Evolutionary conservation across 306 rosid genomes (phyloP).

Genomic region (Begonia peltatifolia): DNA sequence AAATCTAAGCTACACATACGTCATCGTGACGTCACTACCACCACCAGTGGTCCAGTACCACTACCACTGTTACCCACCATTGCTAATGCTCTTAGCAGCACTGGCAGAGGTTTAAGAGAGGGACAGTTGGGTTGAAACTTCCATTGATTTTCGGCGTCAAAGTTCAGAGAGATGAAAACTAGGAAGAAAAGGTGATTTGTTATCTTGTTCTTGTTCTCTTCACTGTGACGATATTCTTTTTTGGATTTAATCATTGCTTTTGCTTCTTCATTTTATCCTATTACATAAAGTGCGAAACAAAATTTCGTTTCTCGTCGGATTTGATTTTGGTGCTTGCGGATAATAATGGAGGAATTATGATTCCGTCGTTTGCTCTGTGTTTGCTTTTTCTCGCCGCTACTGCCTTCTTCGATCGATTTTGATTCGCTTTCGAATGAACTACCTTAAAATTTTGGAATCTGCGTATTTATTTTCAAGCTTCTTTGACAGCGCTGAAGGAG

Average conservation of each 20-base stretch:
- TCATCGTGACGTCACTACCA: neutral
- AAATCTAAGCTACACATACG: neutral
- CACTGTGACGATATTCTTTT: neutral
- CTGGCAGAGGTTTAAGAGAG: neutral
- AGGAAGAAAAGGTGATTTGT: neutral
- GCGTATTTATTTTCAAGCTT: too few relatives aligned
- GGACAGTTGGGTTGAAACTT: neutral
- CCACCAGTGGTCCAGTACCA: neutral
- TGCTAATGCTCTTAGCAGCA: neutral
- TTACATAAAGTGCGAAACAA: too few relatives aligned
- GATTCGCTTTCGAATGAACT: neutral
- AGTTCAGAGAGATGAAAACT: neutral
- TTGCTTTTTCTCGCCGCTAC: too few relatives aligned
- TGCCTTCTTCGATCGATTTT: neutral
- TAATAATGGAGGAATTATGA: too few relatives aligned
- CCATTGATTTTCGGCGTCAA: neutral
- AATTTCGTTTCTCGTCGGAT: too few relatives aligned
- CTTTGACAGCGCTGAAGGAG: too few relatives aligned
- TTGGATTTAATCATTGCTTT: slow-evolving; percentile 1
- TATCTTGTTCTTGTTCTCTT: neutral
- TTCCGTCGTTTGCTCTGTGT: too few relatives aligned
- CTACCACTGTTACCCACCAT: neutral
- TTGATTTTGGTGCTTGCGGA: too few relatives aligned
- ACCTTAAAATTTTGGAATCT: too few relatives aligned
- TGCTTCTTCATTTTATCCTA: neutral